Percentiles rank a stretch among this genome's conserved stretches.
These are phyloP conservation scores for Croton laevigatus DNA, from an alignment of 441 rosid species.

Conservation along the genomic window DNA sequence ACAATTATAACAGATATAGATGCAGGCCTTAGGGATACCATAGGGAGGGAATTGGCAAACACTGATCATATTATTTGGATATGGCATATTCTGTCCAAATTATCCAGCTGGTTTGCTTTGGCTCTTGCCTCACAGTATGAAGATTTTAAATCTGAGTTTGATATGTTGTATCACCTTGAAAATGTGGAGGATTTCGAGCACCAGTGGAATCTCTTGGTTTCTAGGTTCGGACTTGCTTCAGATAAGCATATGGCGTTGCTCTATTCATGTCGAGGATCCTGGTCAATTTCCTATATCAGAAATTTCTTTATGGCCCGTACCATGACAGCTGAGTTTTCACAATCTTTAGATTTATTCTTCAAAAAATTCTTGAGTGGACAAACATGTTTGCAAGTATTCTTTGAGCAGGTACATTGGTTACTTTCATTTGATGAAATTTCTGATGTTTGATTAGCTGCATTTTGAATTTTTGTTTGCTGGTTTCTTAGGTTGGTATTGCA, in stretches of 20 bases:
- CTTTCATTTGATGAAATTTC: background rate
- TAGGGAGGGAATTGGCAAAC: constrained; percentile 65
- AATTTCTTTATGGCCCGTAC: constrained; percentile 72
- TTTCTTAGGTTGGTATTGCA: constrained; percentile 50
- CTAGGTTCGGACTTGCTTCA: constrained; percentile 65
- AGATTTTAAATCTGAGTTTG: constrained; percentile 74
- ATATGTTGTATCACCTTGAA: constrained; percentile 53
- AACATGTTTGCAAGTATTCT: constrained; percentile 63
- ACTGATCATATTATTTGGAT: constrained; percentile 65
- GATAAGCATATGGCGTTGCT: constrained; percentile 79
- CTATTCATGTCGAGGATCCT: constrained; percentile 54
- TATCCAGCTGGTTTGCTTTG: constrained; percentile 79
- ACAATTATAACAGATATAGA: constrained; percentile 83
- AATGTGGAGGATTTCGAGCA: constrained; percentile 66
- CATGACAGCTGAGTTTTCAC: constrained; percentile 57
- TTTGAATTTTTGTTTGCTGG: constrained; percentile 17
- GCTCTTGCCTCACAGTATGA: constrained; percentile 65
- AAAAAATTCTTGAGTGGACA: constrained; percentile 54
- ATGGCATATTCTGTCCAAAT: constrained; percentile 61
- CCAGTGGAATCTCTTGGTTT: constrained; percentile 69
- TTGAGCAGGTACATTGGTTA: constrained; percentile 65
- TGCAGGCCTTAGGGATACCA: constrained; percentile 65
- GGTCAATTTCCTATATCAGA: constrained; percentile 61
- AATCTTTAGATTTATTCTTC: constrained; percentile 53
- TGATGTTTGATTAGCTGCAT: constrained; percentile 9